Conservation (phyloP, 805 yeast genomes). For the Scheffersomyces amazonensis region DNA sequence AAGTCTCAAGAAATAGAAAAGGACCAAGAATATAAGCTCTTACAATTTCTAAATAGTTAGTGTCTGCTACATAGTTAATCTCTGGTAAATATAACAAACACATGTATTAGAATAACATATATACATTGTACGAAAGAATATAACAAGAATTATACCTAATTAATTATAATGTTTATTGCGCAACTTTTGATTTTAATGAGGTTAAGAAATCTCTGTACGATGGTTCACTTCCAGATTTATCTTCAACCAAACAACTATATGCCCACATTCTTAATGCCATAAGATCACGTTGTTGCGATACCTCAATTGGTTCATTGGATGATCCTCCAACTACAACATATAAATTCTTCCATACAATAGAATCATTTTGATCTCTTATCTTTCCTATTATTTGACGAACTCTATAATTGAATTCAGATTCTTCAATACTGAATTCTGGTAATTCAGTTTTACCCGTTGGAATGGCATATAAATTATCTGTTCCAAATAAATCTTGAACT, state of each 20-base stretch:
- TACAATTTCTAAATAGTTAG: too few species aligned
- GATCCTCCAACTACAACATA: conserved; percentile 85
- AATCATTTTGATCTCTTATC: conserved; percentile 73
- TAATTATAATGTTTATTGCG: too few species aligned
- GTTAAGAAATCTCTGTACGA: conserved; percentile 57
- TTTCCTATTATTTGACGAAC: conserved; percentile 80
- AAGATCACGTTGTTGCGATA: conserved; percentile 62
- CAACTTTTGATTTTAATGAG: conserved; percentile 41
- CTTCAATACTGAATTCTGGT: conserved; percentile 60
- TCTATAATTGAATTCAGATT: conserved; percentile 76
- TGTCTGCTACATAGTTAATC: too few species aligned
- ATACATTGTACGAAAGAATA: too few species aligned
- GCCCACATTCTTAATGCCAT: conserved; percentile 89
- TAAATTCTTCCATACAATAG: conserved; percentile 74
- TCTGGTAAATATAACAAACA: too few species aligned
- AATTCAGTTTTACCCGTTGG: conserved; percentile 85
- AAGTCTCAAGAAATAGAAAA: too few species aligned
- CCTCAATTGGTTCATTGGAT: conserved; percentile 53
- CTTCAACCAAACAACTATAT: conserved; percentile 82
- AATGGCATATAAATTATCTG: conserved; percentile 60
- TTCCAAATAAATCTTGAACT: conserved; percentile 84
- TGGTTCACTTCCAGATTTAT: conserved; percentile 54
- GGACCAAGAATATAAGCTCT: too few species aligned
- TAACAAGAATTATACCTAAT: too few species aligned
- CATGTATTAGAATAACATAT: too few species aligned